Conservation (phyloP, 73 alveolate genomes). For the Blepharisma japonicum region DNA sequence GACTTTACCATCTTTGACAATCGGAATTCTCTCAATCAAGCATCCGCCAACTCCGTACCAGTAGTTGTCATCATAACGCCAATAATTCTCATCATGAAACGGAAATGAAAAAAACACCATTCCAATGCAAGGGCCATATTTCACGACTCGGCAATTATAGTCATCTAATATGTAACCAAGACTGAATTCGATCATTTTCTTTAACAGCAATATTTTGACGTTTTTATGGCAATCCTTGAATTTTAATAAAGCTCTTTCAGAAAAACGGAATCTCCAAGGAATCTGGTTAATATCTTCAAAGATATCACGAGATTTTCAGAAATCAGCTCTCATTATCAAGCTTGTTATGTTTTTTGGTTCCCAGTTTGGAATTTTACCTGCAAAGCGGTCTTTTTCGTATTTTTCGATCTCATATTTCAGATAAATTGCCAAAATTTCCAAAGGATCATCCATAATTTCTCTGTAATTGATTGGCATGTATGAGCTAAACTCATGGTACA, state of each 20-base stretch:
- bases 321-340: neutral
- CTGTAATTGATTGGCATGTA: too few relatives aligned
- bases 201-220: neutral
- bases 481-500: too few relatives aligned
- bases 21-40: neutral
- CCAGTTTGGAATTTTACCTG: neutral
- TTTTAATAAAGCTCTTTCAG: neutral
- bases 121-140: conserved; percentile 22
- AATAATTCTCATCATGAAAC: neutral
- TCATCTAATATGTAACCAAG: conserved; percentile 3
- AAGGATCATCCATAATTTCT: too few relatives aligned
- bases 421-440: neutral
- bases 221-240: neutral
- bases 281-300: neutral
- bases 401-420: neutral
- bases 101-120: neutral
- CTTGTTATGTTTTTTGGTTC: too few relatives aligned
- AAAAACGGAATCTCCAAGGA: neutral
- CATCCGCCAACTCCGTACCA: neutral
- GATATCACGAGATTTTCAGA: conserved; percentile 19
- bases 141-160: neutral
- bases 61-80: neutral
- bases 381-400: conserved; percentile 14
- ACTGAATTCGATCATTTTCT: neutral
- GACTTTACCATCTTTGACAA: neutral